Evolutionary conservation across 2,329 filamentous ascomycete genomes (phyloP).

Genomic region (Aureobasidium namibiae): DNA sequence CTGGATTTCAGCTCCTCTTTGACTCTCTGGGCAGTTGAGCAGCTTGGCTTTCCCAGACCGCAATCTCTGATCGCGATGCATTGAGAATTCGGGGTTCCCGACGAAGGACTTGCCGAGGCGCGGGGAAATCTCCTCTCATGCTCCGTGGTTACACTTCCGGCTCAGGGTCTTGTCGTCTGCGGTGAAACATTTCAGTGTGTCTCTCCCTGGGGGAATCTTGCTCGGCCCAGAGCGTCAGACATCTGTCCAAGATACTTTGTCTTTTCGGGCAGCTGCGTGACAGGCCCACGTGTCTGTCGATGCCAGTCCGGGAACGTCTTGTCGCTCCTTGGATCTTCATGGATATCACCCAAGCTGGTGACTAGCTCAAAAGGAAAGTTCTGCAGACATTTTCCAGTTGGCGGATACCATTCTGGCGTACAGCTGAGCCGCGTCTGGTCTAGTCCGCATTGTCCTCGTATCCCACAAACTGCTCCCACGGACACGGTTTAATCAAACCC

Average conservation of each 20-base stretch:
- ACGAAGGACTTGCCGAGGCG: not conserved
- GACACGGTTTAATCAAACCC: not conserved
- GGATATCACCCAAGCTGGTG: too few relatives aligned
- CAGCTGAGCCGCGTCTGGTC: not conserved
- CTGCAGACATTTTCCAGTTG: not conserved
- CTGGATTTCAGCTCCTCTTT: not conserved
- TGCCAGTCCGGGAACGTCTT: not conserved
- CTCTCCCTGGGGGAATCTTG: not conserved
- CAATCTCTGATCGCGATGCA: not conserved
- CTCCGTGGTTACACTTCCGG: not conserved
- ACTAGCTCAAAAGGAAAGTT: not conserved
- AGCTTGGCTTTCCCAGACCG: not conserved
- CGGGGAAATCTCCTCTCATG: too few relatives aligned
- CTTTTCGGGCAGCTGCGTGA: not conserved
- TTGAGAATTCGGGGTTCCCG: not conserved
- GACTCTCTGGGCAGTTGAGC: not conserved
- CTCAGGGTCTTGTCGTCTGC: not conserved
- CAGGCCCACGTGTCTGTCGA: not conserved
- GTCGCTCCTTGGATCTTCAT: not conserved
- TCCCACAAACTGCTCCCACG: too few relatives aligned
- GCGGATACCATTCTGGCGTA: not conserved
- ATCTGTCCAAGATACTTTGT: not conserved
- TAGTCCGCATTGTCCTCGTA: not conserved
- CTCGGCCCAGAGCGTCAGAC: not conserved
- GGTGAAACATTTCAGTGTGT: not conserved